Percentiles rank a stretch among this genome's conserved stretches.
These are phyloP conservation scores for Neocucurbitaria cava DNA, from an alignment of 2,329 filamentous ascomycete genomes.

Conservation along the genomic window DNA sequence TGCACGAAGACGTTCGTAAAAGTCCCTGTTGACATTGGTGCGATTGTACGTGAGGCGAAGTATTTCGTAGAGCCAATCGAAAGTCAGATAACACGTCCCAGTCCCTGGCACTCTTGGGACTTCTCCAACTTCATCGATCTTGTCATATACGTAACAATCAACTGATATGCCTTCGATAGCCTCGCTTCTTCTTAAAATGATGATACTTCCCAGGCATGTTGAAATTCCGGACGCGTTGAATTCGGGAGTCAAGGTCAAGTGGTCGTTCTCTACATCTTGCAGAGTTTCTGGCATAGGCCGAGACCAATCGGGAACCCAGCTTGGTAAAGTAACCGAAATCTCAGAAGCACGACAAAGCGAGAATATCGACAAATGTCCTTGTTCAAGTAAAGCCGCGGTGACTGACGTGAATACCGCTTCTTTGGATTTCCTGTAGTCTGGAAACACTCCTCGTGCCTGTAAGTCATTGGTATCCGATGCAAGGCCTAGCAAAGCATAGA, in stretches of 20 bases:
- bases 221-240: slow-evolving; percentile 7
- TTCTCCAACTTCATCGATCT: no score
- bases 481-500: slow-evolving; percentile 18
- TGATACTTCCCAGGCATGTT: background rate
- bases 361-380: slow-evolving; percentile 18
- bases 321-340: slow-evolving; percentile 2
- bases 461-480: slow-evolving; percentile 16
- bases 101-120: no score
- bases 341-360: slow-evolving; percentile 12
- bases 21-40: no score
- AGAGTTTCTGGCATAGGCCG: slow-evolving; percentile 10
- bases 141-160: background rate
- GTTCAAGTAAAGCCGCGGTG: slow-evolving; percentile 14
- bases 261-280: slow-evolving; percentile 16
- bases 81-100: no score
- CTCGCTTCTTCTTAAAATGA: background rate
- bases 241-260: slow-evolving; percentile 10
- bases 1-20: no score
- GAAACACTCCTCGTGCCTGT: slow-evolving; percentile 1
- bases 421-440: slow-evolving; percentile 12
- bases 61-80: no score
- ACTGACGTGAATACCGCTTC: slow-evolving; percentile 7
- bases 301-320: slow-evolving; percentile 22
- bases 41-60: no score
- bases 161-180: background rate